Evolutionary conservation across 768 basidiomycete species (phyloP).

Genomic region (Crucibulum laeve): DNA sequence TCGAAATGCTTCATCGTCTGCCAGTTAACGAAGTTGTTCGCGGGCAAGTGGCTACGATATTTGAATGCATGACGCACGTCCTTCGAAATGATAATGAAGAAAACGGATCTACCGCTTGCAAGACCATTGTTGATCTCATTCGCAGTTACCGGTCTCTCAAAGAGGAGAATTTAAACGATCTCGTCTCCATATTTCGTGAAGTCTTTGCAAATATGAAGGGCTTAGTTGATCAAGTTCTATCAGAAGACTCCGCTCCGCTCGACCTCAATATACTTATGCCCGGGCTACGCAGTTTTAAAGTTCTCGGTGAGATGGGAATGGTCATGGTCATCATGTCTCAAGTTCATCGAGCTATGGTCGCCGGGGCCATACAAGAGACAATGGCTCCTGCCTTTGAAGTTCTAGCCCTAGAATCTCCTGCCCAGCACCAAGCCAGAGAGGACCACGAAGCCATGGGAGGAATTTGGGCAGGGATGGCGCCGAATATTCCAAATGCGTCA

Average conservation of each 20-base stretch:
- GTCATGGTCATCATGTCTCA: constrained; percentile 90
- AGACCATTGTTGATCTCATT: constrained; percentile 85
- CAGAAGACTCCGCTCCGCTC: constrained; percentile 52
- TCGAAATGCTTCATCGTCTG: constrained; percentile 88
- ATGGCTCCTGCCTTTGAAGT: constrained; percentile 78
- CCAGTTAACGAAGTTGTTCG: constrained; percentile 79
- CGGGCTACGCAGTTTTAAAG: constrained; percentile 86
- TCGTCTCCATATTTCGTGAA: constrained; percentile 77
- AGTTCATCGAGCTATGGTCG: constrained; percentile 62
- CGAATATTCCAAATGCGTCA: constrained; percentile 63
- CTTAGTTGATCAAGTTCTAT: constrained; percentile 72
- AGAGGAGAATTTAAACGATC: constrained; percentile 73
- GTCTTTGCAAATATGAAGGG: constrained; percentile 69
- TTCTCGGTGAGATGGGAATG: constrained; percentile 90
- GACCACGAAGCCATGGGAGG: constrained; percentile 79
- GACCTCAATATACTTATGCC: constrained; percentile 60
- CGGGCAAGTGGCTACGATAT: constrained; percentile 60
- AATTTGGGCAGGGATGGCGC: constrained; percentile 80
- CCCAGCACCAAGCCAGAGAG: constrained; percentile 72
- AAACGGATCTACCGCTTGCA: constrained; percentile 86
- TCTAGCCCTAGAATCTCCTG: constrained; percentile 73
- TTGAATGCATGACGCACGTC: constrained; percentile 77
- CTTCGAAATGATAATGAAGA: constrained; percentile 94
- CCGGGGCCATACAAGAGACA: constrained; percentile 62
- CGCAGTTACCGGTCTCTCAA: constrained; percentile 69